Conservation (phyloP, 2,329 filamentous ascomycete species). For the Trichophyton equinum region DNA sequence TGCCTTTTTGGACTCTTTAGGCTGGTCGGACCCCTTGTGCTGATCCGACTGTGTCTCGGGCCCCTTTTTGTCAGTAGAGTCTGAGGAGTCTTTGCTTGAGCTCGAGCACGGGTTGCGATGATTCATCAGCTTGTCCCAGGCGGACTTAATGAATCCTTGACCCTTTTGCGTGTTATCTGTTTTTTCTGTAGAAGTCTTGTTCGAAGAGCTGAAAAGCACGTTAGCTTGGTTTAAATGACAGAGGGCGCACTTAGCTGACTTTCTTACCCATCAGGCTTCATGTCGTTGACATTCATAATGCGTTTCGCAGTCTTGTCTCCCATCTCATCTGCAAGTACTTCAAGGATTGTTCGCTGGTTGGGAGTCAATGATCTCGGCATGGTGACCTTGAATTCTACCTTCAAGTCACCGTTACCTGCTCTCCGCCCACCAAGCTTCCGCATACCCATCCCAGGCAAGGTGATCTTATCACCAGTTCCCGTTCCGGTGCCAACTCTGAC, state of each 20-base stretch:
- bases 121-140: slow-evolving; percentile 88
- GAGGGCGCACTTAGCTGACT: neutral
- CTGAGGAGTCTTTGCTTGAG: slow-evolving; percentile 11
- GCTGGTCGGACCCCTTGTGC: slow-evolving; percentile 14
- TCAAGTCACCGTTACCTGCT: slow-evolving; percentile 58
- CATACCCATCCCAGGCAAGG: slow-evolving; percentile 85
- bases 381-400: slow-evolving; percentile 83
- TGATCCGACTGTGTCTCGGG: slow-evolving; percentile 16
- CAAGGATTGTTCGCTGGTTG: slow-evolving; percentile 83
- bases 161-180: slow-evolving; percentile 50
- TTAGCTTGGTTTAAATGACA: slow-evolving; percentile 10
- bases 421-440: slow-evolving; percentile 60
- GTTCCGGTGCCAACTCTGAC: slow-evolving; percentile 87
- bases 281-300: slow-evolving; percentile 66
- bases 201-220: slow-evolving; percentile 14
- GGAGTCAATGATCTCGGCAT: slow-evolving; percentile 91
- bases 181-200: slow-evolving; percentile 2
- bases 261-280: slow-evolving; percentile 36
- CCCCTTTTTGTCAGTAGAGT: slow-evolving; percentile 20
- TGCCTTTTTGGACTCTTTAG: slow-evolving; percentile 30
- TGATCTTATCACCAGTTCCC: slow-evolving; percentile 82
- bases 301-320: slow-evolving; percentile 81
- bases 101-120: slow-evolving; percentile 32
- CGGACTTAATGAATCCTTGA: slow-evolving; percentile 82
- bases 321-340: slow-evolving; percentile 96